Percentiles rank a stretch among this genome's conserved stretches.
Conservation (phyloP, 495 filamentous ascomycete species). For the Niebla homalea region DNA sequence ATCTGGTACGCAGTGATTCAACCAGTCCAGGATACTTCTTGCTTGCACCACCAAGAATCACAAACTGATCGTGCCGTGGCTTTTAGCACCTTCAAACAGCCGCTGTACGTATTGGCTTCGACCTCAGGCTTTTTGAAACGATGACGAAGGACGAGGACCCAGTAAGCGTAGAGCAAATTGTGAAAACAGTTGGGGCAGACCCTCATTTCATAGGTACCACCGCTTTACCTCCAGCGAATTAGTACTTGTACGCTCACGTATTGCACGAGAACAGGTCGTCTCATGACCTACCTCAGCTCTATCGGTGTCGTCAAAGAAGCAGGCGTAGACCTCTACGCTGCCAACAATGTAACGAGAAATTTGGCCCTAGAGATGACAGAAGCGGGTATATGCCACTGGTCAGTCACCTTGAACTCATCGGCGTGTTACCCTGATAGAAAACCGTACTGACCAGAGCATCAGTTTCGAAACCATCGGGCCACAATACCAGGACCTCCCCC, state of each 20-base stretch:
- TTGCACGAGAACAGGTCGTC: no score
- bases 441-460: background rate
- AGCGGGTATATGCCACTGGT: background rate
- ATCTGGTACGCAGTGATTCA: background rate
- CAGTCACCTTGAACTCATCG: background rate
- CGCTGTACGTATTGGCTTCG: conserved; percentile 8
- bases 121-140: background rate
- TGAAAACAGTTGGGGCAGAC: conserved; percentile 1
- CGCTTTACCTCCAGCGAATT: conserved; percentile 9
- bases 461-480: conserved; percentile 27
- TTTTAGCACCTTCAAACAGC: conserved; percentile 7
- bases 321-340: conserved; percentile 3
- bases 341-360: conserved; percentile 11
- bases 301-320: conserved; percentile 6
- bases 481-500: conserved; percentile 21
- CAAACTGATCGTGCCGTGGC: no score
- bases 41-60: background rate
- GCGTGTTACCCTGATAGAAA: background rate
- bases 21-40: background rate
- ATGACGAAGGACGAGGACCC: conserved; percentile 1
- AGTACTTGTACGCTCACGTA: no score
- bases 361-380: conserved; percentile 8
- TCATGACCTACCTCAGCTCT: conserved; percentile 10
- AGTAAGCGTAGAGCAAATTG: conserved; percentile 4
- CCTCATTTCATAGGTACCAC: no score